Conservation (phyloP, 768 basidiomycete genomes). For the Tephrocybe sp. region DNA sequence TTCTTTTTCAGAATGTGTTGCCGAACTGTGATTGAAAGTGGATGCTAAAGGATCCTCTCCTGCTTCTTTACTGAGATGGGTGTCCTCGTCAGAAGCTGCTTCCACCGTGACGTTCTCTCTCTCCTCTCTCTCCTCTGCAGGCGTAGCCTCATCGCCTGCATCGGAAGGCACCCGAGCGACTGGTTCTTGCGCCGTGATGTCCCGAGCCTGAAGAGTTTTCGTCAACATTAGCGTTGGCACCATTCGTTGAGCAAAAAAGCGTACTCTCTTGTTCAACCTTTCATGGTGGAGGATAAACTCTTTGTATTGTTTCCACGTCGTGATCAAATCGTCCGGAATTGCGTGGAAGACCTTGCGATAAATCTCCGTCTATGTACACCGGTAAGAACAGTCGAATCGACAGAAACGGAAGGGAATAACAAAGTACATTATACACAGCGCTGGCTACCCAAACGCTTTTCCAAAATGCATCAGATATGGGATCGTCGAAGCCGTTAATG, state of each 20-base stretch:
- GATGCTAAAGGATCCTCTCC: conserved; percentile 27
- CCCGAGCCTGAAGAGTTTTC: conserved; percentile 38
- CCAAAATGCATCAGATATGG: conserved; percentile 87
- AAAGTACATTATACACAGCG: conserved; percentile 84
- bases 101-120: conserved; percentile 17
- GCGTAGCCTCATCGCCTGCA: conserved; percentile 40
- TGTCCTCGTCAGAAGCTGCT: conserved; percentile 23
- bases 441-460: conserved; percentile 85
- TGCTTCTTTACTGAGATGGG: conserved; percentile 28
- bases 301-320: conserved; percentile 94
- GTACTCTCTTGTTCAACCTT: conserved; percentile 66
- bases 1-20: conserved; percentile 32
- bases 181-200: conserved; percentile 39
- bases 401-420: conserved; percentile 2
- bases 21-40: conserved; percentile 18
- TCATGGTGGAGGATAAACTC: conserved; percentile 81
- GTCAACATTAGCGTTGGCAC: background rate
- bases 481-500: conserved; percentile 83
- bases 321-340: conserved; percentile 88
- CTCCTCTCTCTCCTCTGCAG: conserved; percentile 27
- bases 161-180: conserved; percentile 62
- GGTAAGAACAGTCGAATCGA: conserved; percentile 5
- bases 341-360: conserved; percentile 94
- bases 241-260: conserved; percentile 15
- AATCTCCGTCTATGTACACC: conserved; percentile 91